Evolutionary conservation across 2,329 filamentous ascomycete genomes (phyloP).

Genomic region (Fusarium mexicanum): DNA sequence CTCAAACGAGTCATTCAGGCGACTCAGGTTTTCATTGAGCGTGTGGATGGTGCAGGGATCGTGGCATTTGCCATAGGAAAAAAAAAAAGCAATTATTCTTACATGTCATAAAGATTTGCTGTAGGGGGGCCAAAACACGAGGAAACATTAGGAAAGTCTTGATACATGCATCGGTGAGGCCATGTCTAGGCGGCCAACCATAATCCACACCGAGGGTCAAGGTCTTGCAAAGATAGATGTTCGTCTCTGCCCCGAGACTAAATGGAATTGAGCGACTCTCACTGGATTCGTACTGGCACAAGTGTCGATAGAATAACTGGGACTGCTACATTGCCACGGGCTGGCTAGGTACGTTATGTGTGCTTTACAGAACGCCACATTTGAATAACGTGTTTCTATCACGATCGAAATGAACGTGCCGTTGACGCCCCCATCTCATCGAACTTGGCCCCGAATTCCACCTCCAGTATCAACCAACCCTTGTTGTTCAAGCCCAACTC

Average conservation of each 20-base stretch:
- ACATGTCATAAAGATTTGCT: slow-evolving; percentile 6
- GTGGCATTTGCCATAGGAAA: background rate
- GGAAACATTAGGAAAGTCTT: background rate
- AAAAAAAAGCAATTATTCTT: slow-evolving; percentile 14
- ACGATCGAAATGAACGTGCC: background rate
- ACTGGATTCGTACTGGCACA: background rate
- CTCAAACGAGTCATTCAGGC: slow-evolving; percentile 9
- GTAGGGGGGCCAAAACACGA: slow-evolving; percentile 19
- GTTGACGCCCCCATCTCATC: slow-evolving; percentile 67
- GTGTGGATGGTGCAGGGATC: background rate
- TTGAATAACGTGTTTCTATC: background rate
- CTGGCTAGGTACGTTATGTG: background rate
- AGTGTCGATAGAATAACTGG: background rate
- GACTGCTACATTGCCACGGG: background rate
- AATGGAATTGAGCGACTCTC: background rate
- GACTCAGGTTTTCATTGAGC: background rate
- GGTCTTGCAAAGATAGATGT: background rate
- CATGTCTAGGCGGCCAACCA: background rate
- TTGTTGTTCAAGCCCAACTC: slow-evolving; percentile 46
- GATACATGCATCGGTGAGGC: background rate
- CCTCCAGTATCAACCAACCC: slow-evolving; percentile 63
- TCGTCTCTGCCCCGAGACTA: background rate
- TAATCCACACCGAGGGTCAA: background rate
- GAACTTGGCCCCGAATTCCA: slow-evolving; percentile 73
- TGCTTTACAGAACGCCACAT: background rate